Evolutionary conservation across 176 grass and related monocot species (phyloP).

Genomic region (Rhynchospora breviuscula): DNA sequence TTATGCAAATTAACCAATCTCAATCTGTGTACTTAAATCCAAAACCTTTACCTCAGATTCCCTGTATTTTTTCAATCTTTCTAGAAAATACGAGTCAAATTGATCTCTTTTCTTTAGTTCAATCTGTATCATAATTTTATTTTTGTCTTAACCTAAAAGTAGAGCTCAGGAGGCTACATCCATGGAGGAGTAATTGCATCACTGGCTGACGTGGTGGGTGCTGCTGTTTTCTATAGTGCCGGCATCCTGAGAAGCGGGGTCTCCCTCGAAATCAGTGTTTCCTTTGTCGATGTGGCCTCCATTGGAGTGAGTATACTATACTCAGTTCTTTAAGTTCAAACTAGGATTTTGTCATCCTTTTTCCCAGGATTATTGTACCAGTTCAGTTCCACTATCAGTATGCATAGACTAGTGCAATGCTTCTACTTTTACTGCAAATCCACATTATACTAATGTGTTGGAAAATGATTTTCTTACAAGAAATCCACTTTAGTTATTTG

Average conservation of each 20-base stretch:
- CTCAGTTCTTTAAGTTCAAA: not conserved
- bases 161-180: constrained; percentile 50
- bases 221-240: constrained; percentile 41
- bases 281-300: constrained; percentile 52
- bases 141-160: not conserved
- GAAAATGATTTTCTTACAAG: not conserved
- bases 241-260: constrained; percentile 37
- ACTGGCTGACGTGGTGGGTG: constrained; percentile 67
- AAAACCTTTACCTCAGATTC: not conserved
- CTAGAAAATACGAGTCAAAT: not conserved
- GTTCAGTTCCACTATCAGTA: not conserved
- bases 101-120: not conserved
- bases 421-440: not conserved
- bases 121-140: not conserved
- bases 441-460: not conserved
- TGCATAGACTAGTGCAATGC: not conserved
- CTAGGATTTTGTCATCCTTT: not conserved
- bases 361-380: not conserved
- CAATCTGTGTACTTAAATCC: not conserved
- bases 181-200: constrained; percentile 55
- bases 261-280: constrained; percentile 61
- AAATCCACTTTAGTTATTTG: not conserved
- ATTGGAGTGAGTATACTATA: constrained; percentile 43
- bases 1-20: not conserved
- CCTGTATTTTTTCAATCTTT: not conserved